A percentile compares a stretch with the other conserved stretches of the same genome.
These are phyloP conservation scores for Aphanomyces stellatus DNA, from an alignment of 352 stramenopile genomes.

Conservation along the genomic window DNA sequence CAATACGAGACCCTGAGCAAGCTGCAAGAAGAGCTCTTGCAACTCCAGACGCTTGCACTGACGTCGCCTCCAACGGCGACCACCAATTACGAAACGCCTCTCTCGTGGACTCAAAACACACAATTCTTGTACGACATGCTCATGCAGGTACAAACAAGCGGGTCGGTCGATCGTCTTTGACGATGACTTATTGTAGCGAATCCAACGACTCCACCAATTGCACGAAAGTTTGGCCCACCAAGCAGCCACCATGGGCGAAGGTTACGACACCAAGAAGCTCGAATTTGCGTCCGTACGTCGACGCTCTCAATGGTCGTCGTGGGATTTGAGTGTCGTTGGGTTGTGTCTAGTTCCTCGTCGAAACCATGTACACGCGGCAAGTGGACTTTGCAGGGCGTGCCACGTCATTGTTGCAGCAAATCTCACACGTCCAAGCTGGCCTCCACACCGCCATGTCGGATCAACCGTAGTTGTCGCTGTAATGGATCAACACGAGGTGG, in stretches of 20 bases:
- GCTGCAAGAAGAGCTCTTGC: constrained; percentile 29
- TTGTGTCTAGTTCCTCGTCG: background rate
- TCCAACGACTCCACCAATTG: constrained; percentile 51
- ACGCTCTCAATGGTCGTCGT: constrained; percentile 22
- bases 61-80: background rate
- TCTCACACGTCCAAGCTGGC: background rate
- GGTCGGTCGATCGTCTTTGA: background rate
- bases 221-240: constrained; percentile 50
- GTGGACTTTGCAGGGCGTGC: background rate
- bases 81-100: background rate
- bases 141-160: constrained; percentile 35
- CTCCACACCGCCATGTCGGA: no score
- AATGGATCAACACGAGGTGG: no score
- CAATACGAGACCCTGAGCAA: constrained; percentile 34
- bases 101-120: constrained; percentile 23
- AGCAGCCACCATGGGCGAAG: constrained; percentile 23
- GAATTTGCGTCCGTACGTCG: constrained; percentile 41
- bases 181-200: constrained; percentile 26
- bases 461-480: no score
- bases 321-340: background rate
- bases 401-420: background rate
- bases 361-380: constrained; percentile 9
- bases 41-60: background rate
- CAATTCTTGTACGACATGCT: constrained; percentile 49
- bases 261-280: constrained; percentile 32